phyloP scores from a whole-genome alignment of 2,329 filamentous ascomycete species.

The Onygena corvina region DNA sequence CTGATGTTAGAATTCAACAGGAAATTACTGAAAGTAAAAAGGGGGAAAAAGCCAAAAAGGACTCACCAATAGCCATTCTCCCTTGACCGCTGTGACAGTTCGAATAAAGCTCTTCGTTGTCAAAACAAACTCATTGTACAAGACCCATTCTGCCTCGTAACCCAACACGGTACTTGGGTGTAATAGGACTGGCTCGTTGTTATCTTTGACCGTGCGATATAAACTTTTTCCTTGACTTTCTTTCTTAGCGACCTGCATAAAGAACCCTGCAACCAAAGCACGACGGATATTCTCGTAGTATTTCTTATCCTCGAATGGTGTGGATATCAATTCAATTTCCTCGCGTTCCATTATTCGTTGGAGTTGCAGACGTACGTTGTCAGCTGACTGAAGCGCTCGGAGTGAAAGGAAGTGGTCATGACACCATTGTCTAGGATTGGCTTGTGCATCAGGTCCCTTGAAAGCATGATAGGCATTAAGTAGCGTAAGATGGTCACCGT shows the following conservation, averaged over 20 bases:
- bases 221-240: conserved; percentile 69
- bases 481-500: conserved; percentile 91
- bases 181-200: conserved; percentile 75
- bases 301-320: conserved; percentile 84
- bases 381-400: conserved; percentile 78
- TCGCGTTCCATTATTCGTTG: conserved; percentile 94
- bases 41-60: conserved; percentile 9
- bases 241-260: conserved; percentile 98
- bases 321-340: conserved; percentile 73
- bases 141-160: conserved; percentile 86
- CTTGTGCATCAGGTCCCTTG: conserved; percentile 59
- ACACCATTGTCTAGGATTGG: conserved; percentile 80
- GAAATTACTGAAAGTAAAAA: neutral
- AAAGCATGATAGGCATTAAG: conserved; percentile 98
- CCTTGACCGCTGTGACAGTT: conserved; percentile 79
- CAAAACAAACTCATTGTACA: conserved; percentile 97
- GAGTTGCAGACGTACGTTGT: conserved; percentile 84
- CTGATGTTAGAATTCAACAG: no score
- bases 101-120: conserved; percentile 97
- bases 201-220: conserved; percentile 89
- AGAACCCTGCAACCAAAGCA: conserved; percentile 86
- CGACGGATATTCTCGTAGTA: conserved; percentile 97
- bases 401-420: conserved; percentile 91
- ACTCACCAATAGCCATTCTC: conserved; percentile 84
- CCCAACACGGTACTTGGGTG: conserved; percentile 86